A percentile compares a stretch with the other conserved stretches of the same genome.
These are phyloP conservation scores for Phlyctochytrium arcticum DNA, from an alignment of 192 early-diverging fungal species.

Conservation along the genomic window DNA sequence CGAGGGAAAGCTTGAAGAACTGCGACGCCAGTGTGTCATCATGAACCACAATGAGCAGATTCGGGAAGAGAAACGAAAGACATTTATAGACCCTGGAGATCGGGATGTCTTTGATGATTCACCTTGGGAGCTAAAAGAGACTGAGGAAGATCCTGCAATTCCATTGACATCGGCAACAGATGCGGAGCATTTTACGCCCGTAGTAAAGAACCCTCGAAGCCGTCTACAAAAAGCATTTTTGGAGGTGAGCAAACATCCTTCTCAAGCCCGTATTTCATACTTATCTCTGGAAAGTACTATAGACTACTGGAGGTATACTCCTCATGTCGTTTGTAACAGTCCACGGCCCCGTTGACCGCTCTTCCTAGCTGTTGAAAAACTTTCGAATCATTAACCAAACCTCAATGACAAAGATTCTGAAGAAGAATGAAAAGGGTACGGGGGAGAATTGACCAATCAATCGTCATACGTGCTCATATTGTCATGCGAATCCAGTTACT, in stretches of 20 bases:
- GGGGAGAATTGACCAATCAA: neutral
- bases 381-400: slow-evolving; percentile 39
- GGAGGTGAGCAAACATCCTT: slow-evolving; percentile 5
- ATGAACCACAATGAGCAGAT: neutral
- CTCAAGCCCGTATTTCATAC: no score
- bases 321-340: neutral
- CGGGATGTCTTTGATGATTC: no score
- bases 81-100: no score
- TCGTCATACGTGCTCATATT: neutral
- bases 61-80: no score
- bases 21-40: slow-evolving; percentile 14
- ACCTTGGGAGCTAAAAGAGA: no score
- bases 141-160: no score
- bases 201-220: slow-evolving; percentile 16
- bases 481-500: neutral
- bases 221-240: slow-evolving; percentile 27
- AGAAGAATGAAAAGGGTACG: slow-evolving; percentile 20
- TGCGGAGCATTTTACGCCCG: slow-evolving; percentile 12
- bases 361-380: slow-evolving; percentile 29
- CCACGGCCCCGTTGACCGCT: neutral
- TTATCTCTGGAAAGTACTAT: slow-evolving; percentile 6
- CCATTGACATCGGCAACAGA: no score
- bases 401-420: slow-evolving; percentile 36
- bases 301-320: slow-evolving; percentile 17
- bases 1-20: slow-evolving; percentile 3